Evolutionary conservation across 2,329 filamentous ascomycete species (phyloP).

Genomic region (Epichloe hybrida): DNA sequence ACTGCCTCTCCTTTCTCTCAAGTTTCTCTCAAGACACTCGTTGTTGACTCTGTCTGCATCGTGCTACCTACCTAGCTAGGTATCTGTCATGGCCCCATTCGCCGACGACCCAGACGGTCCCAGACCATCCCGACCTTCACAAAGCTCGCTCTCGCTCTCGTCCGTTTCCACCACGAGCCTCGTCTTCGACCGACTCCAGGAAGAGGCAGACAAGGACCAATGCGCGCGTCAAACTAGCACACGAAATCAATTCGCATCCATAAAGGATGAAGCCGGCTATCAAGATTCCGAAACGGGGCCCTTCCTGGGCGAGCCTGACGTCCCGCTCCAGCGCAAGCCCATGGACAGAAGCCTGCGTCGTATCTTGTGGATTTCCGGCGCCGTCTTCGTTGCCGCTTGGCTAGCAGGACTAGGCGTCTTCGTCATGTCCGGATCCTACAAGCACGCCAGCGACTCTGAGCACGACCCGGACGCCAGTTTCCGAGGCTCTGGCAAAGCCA

Average conservation of each 20-base stretch:
- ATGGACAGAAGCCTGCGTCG: conserved; percentile 55
- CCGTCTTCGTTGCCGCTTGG: conserved; percentile 54
- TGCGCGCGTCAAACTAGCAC: conserved; percentile 8
- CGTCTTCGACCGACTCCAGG: conserved; percentile 63
- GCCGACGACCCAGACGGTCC: conserved; percentile 8
- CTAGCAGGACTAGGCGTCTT: conserved; percentile 53
- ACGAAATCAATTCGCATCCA: conserved; percentile 17
- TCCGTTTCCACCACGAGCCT: conserved; percentile 74
- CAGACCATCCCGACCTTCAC: conserved; percentile 22
- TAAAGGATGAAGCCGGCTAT: conserved; percentile 17
- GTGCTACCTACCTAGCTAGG: neutral
- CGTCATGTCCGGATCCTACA: conserved; percentile 50
- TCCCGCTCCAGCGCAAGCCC: conserved; percentile 30
- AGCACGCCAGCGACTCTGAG: conserved; percentile 45
- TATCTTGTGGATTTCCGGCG: conserved; percentile 45
- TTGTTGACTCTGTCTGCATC: neutral
- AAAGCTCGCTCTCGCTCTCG: conserved; percentile 54
- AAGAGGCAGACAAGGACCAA: conserved; percentile 28
- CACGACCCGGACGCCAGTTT: conserved; percentile 56
- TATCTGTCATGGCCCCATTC: conserved; percentile 4
- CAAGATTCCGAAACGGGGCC: conserved; percentile 37
- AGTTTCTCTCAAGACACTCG: neutral
- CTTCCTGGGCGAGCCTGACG: conserved; percentile 30
- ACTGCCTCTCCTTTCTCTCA: neutral
- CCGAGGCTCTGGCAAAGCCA: conserved; percentile 53